Percentiles rank a stretch among this genome's conserved stretches.
These are phyloP conservation scores for Corrigiola litoralis DNA, from an alignment of 179 eudicot species.

Conservation along the genomic window DNA sequence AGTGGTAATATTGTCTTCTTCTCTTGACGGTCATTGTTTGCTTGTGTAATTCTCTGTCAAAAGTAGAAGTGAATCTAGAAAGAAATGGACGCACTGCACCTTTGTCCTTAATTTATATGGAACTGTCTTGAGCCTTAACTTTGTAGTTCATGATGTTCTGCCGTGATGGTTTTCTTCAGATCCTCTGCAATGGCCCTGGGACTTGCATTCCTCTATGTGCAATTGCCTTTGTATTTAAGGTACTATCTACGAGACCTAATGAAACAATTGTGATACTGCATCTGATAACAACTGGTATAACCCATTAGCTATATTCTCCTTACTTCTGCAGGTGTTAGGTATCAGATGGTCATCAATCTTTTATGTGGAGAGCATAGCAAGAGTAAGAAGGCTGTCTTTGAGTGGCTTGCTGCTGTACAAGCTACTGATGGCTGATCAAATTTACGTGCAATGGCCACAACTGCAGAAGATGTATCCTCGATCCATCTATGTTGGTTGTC, in stretches of 20 bases:
- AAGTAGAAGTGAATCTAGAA: background rate
- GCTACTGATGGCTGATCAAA: constrained; percentile 67
- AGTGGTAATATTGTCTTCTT: constrained; percentile 48
- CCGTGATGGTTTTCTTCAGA: constrained; percentile 32
- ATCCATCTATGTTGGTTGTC: constrained; percentile 76
- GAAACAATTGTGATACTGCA: background rate
- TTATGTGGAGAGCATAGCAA: constrained; percentile 91
- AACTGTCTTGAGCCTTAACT: background rate
- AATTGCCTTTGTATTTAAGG: constrained; percentile 82
- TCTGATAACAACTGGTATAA: too few species aligned
- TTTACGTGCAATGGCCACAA: constrained; percentile 95
- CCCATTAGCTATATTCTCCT: background rate
- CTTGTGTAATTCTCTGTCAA: background rate
- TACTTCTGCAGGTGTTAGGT: constrained; percentile 55
- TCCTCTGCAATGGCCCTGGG: constrained; percentile 96
- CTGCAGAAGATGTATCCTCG: constrained; percentile 64
- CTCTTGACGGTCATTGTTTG: background rate
- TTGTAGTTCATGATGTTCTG: background rate
- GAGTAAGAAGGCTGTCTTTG: constrained; percentile 73
- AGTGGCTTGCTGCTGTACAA: constrained; percentile 87
- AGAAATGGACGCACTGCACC: too few species aligned
- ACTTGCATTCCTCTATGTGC: constrained; percentile 85
- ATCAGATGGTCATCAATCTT: constrained; percentile 83
- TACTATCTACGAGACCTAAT: constrained; percentile 8
- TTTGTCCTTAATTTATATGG: background rate